These are phyloP conservation scores for Cladosporium sphaerospermum DNA, from an alignment of 2,329 filamentous ascomycete species.

Conservation along the genomic window DNA sequence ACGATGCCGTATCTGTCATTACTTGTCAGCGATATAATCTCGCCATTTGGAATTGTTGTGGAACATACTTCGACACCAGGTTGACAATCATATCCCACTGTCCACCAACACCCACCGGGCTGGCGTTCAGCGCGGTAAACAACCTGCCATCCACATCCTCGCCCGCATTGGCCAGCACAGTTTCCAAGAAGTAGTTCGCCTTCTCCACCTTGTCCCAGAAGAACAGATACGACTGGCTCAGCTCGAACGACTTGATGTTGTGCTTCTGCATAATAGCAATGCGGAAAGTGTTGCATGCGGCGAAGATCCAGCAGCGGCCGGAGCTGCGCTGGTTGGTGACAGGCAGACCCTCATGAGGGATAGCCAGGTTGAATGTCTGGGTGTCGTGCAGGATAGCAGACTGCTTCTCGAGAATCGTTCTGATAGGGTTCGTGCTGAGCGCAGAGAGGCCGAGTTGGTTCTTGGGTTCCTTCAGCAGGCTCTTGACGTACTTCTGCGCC, in stretches of 20 bases:
- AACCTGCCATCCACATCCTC: slow-evolving; percentile 67
- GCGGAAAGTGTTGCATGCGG: slow-evolving; percentile 84
- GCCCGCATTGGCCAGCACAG: slow-evolving; percentile 66
- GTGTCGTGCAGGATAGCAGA: slow-evolving; percentile 60
- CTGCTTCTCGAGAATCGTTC: slow-evolving; percentile 58
- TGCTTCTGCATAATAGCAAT: slow-evolving; percentile 83
- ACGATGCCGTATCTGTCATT: slow-evolving; percentile 74
- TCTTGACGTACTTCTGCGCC: slow-evolving; percentile 27
- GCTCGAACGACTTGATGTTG: slow-evolving; percentile 68
- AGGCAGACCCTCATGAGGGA: slow-evolving; percentile 73
- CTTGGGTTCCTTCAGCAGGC: slow-evolving; percentile 33
- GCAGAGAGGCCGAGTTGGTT: slow-evolving; percentile 71
- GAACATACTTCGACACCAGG: slow-evolving; percentile 72
- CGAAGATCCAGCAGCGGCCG: slow-evolving; percentile 88
- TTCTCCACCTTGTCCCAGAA: slow-evolving; percentile 96
- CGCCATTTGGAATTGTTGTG: background rate
- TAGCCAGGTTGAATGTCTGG: slow-evolving; percentile 77
- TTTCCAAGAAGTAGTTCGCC: slow-evolving; percentile 81
- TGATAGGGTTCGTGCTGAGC: slow-evolving; percentile 61
- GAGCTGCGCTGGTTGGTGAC: slow-evolving; percentile 79
- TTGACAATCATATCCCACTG: slow-evolving; percentile 92
- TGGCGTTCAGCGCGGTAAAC: slow-evolving; percentile 61
- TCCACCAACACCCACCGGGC: slow-evolving; percentile 72
- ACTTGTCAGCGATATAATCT: background rate
- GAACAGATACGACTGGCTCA: slow-evolving; percentile 84